Evolutionary conservation across 1,284 basidiomycete species (phyloP).

Genomic region (Moesziomyces sp.): DNA sequence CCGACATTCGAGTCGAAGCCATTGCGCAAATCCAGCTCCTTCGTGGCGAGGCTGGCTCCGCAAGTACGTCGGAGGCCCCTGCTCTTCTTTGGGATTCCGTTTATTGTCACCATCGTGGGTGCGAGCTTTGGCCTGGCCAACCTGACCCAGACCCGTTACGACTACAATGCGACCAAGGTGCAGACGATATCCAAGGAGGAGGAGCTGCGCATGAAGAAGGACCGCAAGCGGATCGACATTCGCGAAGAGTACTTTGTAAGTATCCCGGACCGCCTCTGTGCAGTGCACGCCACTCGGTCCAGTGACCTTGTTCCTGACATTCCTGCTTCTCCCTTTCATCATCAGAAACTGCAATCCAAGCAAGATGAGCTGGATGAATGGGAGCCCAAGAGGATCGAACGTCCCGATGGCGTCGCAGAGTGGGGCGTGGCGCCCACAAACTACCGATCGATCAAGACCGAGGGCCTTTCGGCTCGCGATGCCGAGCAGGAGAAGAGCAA

Average conservation of each 20-base stretch:
- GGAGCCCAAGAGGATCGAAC: constrained; percentile 85
- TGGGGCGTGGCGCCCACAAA: constrained; percentile 80
- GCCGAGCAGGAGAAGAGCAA: constrained; percentile 20
- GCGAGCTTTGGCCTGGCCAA: constrained; percentile 85
- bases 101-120: constrained; percentile 83
- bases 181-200: constrained; percentile 82
- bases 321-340: background rate
- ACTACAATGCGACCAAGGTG: constrained; percentile 83
- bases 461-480: constrained; percentile 68
- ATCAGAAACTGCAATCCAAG: constrained; percentile 70
- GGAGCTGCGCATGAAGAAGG: constrained; percentile 80
- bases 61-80: constrained; percentile 69
- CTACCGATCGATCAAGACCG: constrained; percentile 26
- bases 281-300: background rate
- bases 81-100: constrained; percentile 82
- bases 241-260: constrained; percentile 86
- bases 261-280: constrained; percentile 2
- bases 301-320: background rate
- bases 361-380: constrained; percentile 81
- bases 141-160: constrained; percentile 91
- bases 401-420: constrained; percentile 84
- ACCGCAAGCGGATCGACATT: constrained; percentile 88
- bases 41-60: constrained; percentile 29
- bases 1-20: constrained; percentile 52
- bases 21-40: constrained; percentile 29